Evolutionary conservation across 2,329 filamentous ascomycete genomes (phyloP).

Genomic region (Cladosporium sp.): DNA sequence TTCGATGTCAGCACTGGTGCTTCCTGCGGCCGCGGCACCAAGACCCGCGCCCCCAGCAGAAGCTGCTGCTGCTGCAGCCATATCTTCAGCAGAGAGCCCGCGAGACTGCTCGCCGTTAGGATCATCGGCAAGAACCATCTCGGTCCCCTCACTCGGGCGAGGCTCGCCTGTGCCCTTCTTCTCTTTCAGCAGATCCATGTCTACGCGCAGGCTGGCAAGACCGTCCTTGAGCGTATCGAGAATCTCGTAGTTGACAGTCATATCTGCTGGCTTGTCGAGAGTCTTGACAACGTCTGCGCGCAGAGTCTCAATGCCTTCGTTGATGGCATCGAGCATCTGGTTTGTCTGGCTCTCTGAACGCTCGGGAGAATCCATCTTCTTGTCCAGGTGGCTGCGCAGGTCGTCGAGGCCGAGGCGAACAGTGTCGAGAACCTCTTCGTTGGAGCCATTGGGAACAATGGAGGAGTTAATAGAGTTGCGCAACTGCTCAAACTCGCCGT

Average conservation of each 20-base stretch:
- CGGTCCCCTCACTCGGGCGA: slow-evolving; percentile 31
- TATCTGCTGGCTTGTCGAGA: slow-evolving; percentile 72
- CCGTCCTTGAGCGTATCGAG: slow-evolving; percentile 80
- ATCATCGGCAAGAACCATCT: slow-evolving; percentile 55
- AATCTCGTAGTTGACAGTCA: slow-evolving; percentile 85
- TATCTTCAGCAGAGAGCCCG: slow-evolving; percentile 41
- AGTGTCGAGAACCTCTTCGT: slow-evolving; percentile 47
- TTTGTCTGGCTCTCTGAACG: slow-evolving; percentile 47
- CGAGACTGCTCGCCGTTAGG: slow-evolving; percentile 38
- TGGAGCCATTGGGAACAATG: slow-evolving; percentile 37
- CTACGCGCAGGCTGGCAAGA: slow-evolving; percentile 67
- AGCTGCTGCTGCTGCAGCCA: slow-evolving; percentile 17
- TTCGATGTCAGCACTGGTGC: slow-evolving; percentile 72
- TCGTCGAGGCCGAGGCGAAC: slow-evolving; percentile 48
- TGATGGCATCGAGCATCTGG: slow-evolving; percentile 58
- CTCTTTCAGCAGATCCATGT: slow-evolving; percentile 75
- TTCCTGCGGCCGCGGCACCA: slow-evolving; percentile 43
- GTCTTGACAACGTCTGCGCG: slow-evolving; percentile 71
- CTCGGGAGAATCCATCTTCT: slow-evolving; percentile 52
- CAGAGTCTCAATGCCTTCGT: slow-evolving; percentile 69
- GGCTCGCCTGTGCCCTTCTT: slow-evolving; percentile 36
- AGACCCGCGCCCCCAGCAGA: slow-evolving; percentile 19
- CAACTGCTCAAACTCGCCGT: slow-evolving; percentile 47
- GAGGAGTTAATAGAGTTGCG: slow-evolving; percentile 39
- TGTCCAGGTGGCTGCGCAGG: slow-evolving; percentile 45